These are phyloP conservation scores for Colletotrichum theobromicola DNA, from an alignment of 2,329 filamentous ascomycete species.

Conservation along the genomic window DNA sequence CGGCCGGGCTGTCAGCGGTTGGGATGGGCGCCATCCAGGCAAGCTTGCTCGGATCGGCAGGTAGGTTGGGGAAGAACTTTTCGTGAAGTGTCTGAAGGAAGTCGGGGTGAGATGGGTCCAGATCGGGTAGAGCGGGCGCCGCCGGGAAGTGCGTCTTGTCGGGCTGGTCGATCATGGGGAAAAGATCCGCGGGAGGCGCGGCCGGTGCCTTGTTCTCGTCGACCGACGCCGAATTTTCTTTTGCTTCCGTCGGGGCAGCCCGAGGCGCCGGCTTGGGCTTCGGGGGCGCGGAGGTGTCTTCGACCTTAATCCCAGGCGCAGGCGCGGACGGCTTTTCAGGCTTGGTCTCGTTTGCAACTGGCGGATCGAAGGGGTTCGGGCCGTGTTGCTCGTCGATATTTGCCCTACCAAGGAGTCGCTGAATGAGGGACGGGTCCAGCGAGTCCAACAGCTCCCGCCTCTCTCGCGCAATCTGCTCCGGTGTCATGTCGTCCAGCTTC, in stretches of 20 bases:
- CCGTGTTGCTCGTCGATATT: slow-evolving; percentile 70
- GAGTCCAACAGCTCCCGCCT: slow-evolving; percentile 80
- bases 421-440: slow-evolving; percentile 76
- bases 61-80: slow-evolving; percentile 91
- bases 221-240: slow-evolving; percentile 22
- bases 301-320: slow-evolving; percentile 38
- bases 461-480: slow-evolving; percentile 81
- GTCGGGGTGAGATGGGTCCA: slow-evolving; percentile 82
- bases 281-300: slow-evolving; percentile 31
- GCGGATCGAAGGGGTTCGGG: slow-evolving; percentile 47
- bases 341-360: slow-evolving; percentile 2
- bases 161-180: slow-evolving; percentile 44
- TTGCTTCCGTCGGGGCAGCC: not conserved
- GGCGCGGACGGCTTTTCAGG: slow-evolving; percentile 8
- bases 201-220: slow-evolving; percentile 48
- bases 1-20: slow-evolving; percentile 66
- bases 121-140: slow-evolving; percentile 64
- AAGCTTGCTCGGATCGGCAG: slow-evolving; percentile 82
- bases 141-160: slow-evolving; percentile 65
- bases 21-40: slow-evolving; percentile 87
- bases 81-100: slow-evolving; percentile 86
- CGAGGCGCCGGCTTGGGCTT: slow-evolving; percentile 22
- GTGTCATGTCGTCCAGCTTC: slow-evolving; percentile 78
- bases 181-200: slow-evolving; percentile 46
- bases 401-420: slow-evolving; percentile 77